Conservation (phyloP, 73 alveolate species). For the Paramecium octaurelia region DNA sequence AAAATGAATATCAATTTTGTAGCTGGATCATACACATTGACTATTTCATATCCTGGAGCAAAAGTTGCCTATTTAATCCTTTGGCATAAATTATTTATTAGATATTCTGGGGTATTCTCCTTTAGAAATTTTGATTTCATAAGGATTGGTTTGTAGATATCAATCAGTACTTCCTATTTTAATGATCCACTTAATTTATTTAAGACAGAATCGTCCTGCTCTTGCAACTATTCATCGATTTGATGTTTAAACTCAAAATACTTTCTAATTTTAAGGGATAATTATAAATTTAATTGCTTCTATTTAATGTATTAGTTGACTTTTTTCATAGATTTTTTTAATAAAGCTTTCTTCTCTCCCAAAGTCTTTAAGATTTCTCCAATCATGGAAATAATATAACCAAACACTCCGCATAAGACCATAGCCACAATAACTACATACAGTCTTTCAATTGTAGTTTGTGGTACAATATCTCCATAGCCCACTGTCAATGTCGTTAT, state of each 20-base stretch:
- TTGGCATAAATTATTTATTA: slow-evolving; percentile 36
- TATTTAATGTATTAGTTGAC: slow-evolving; percentile 43
- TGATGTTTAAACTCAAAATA: slow-evolving; percentile 51
- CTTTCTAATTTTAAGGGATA: slow-evolving; percentile 53
- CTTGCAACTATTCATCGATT: background rate
- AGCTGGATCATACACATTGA: background rate
- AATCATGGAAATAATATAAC: slow-evolving; percentile 46
- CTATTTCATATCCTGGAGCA: background rate
- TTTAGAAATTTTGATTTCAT: slow-evolving; percentile 1
- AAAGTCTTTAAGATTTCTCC: slow-evolving; percentile 50
- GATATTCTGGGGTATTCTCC: background rate
- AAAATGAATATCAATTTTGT: background rate
- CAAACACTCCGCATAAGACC: slow-evolving; percentile 60
- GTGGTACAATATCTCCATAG: slow-evolving; percentile 60
- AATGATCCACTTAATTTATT: slow-evolving; percentile 7
- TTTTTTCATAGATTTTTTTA: slow-evolving; percentile 27
- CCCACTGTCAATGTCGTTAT: slow-evolving; percentile 60
- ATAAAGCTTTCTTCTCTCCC: background rate
- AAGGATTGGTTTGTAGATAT: slow-evolving; percentile 39
- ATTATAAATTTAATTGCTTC: slow-evolving; percentile 36
- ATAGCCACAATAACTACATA: slow-evolving; percentile 48
- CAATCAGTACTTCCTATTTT: slow-evolving; percentile 48
- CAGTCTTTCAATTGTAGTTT: slow-evolving; percentile 46
- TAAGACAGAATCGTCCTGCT: slow-evolving; percentile 36
- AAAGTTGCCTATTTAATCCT: background rate